phyloP scores from a whole-genome alignment of 1,284 basidiomycete species.

The Puccinia triticina region DNA sequence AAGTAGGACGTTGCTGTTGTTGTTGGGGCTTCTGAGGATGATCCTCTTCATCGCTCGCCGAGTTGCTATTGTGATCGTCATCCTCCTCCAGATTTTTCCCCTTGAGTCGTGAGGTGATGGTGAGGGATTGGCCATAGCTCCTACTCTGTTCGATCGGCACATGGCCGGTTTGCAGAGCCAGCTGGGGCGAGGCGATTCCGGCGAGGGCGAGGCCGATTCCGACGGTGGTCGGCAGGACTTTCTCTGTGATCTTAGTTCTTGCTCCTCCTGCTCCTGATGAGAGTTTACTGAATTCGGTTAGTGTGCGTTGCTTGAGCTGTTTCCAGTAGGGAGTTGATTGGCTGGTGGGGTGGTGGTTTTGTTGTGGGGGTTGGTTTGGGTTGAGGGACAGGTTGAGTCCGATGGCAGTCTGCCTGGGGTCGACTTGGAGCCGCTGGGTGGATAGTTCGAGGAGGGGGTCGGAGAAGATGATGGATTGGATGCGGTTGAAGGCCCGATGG shows the following conservation, averaged over 20 bases:
- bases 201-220: constrained; percentile 83
- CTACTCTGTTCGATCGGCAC: constrained; percentile 88
- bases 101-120: constrained; percentile 38
- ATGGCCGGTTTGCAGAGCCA: constrained; percentile 74
- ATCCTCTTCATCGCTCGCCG: constrained; percentile 55
- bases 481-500: constrained; percentile 85
- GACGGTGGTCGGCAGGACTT: constrained; percentile 66
- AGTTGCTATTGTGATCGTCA: too few species aligned
- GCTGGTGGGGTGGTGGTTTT: constrained; percentile 60
- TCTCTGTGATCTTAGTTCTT: constrained; percentile 55
- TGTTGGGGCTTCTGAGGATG: not conserved
- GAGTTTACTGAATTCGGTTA: constrained; percentile 57
- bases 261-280: too few species aligned
- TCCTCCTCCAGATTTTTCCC: constrained; percentile 46
- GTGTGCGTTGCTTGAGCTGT: constrained; percentile 72
- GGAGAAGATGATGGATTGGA: constrained; percentile 95
- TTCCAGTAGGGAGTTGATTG: constrained; percentile 64
- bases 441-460: constrained; percentile 67
- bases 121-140: constrained; percentile 61
- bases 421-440: constrained; percentile 26
- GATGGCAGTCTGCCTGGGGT: constrained; percentile 34
- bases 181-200: constrained; percentile 73
- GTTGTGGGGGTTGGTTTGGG: constrained; percentile 43
- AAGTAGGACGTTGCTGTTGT: not conserved
- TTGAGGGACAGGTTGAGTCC: constrained; percentile 36